Conservation (phyloP, 2,329 filamentous ascomycete genomes). For the Blastomyces gilchristii region DNA sequence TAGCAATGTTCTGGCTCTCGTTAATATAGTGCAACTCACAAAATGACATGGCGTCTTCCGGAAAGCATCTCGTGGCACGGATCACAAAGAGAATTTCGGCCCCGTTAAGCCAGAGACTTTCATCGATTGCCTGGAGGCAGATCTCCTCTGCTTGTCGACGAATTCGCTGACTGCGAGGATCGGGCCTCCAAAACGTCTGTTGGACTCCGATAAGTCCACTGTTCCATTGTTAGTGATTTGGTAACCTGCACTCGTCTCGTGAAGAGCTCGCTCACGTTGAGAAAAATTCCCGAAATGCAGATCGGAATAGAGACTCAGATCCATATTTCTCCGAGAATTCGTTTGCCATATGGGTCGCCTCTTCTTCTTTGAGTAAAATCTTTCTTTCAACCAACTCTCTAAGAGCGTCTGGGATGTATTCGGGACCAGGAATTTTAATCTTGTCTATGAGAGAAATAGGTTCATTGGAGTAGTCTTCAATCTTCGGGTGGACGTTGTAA, state of each 20-base stretch:
- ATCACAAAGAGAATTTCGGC: slow-evolving; percentile 18
- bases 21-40: slow-evolving; percentile 17
- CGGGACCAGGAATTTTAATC: slow-evolving; percentile 6
- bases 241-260: background rate
- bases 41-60: slow-evolving; percentile 19
- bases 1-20: background rate
- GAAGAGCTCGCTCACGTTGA: slow-evolving; percentile 18
- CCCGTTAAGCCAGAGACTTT: slow-evolving; percentile 15
- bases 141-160: slow-evolving; percentile 16
- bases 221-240: background rate
- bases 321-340: slow-evolving; percentile 18
- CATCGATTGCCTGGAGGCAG: slow-evolving; percentile 20
- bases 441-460: slow-evolving; percentile 14
- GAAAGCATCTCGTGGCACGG: slow-evolving; percentile 13
- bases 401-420: background rate
- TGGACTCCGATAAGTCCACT: slow-evolving; percentile 11
- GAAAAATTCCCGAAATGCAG: slow-evolving; percentile 22
- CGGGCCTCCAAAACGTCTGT: slow-evolving; percentile 18
- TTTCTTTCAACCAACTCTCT: slow-evolving; percentile 13
- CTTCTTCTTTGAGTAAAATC: slow-evolving; percentile 17
- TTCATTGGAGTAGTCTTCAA: slow-evolving; percentile 19
- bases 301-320: slow-evolving; percentile 18
- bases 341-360: slow-evolving; percentile 19
- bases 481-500: slow-evolving; percentile 11
- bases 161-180: slow-evolving; percentile 15